Evolutionary conservation across 495 filamentous ascomycete genomes (phyloP).

Genomic region (Xylaria intraflava): DNA sequence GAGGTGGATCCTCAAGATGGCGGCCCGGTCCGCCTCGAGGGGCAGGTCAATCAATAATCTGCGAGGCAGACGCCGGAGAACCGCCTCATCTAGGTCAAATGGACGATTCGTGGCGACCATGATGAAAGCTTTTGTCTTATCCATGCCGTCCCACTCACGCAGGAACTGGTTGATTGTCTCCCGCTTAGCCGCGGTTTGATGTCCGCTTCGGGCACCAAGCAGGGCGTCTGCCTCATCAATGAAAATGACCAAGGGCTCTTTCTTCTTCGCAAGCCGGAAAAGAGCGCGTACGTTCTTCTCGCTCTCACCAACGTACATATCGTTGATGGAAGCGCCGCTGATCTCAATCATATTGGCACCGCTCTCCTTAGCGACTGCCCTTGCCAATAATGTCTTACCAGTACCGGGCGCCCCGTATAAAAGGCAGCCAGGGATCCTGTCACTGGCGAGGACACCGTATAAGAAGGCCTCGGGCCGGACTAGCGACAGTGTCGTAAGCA

Average conservation of each 20-base stretch:
- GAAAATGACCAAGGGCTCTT: conserved; percentile 91
- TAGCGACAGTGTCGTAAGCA: conserved; percentile 80
- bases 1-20: conserved; percentile 80
- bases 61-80: conserved; percentile 76
- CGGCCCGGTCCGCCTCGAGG: conserved; percentile 63
- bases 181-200: conserved; percentile 40
- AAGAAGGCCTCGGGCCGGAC: conserved; percentile 88
- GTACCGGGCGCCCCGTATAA: conserved; percentile 95
- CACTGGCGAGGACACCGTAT: conserved; percentile 88
- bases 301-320: conserved; percentile 93
- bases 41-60: conserved; percentile 85
- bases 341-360: conserved; percentile 70
- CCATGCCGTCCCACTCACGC: conserved; percentile 96
- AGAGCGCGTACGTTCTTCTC: conserved; percentile 96
- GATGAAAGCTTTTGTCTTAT: conserved; percentile 80
- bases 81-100: conserved; percentile 92
- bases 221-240: conserved; percentile 96
- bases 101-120: conserved; percentile 98
- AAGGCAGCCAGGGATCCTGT: conserved; percentile 82
- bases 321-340: conserved; percentile 65
- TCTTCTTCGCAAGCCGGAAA: conserved; percentile 84
- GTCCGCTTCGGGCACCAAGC: conserved; percentile 67
- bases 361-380: conserved; percentile 91
- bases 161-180: conserved; percentile 97
- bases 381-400: conserved; percentile 90